phyloP scores from a whole-genome alignment of 2,329 filamentous ascomycete genomes.

The Incumbomyces lentus region DNA sequence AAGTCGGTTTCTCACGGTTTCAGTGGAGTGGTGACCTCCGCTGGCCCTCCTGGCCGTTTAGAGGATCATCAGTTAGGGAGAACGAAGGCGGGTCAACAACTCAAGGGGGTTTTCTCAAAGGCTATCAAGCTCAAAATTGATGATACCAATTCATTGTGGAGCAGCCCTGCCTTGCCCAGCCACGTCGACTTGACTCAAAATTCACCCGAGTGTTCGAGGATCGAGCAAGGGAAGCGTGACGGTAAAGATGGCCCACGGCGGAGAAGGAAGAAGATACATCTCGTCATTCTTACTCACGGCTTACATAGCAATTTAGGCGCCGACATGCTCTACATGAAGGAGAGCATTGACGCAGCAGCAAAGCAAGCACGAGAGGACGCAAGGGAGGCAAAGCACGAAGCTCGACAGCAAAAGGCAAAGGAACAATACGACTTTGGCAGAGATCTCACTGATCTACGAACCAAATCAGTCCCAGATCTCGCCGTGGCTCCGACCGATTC shows the following conservation, averaged over 20 bases:
- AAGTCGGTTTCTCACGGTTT: slow-evolving; percentile 64
- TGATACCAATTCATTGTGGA: slow-evolving; percentile 84
- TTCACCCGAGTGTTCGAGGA: slow-evolving; percentile 19
- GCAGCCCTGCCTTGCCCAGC: slow-evolving; percentile 67
- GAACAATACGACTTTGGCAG: slow-evolving; percentile 16
- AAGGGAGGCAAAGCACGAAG: slow-evolving; percentile 46
- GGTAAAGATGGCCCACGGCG: slow-evolving; percentile 24
- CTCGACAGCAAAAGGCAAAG: slow-evolving; percentile 33
- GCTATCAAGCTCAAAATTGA: slow-evolving; percentile 71
- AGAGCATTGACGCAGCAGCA: slow-evolving; percentile 82
- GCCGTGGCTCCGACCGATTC: slow-evolving; percentile 13
- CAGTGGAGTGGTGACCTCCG: slow-evolving; percentile 42
- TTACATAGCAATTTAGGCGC: slow-evolving; percentile 90
- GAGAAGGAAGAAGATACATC: slow-evolving; percentile 69
- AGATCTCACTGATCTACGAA: slow-evolving; percentile 11
- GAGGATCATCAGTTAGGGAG: slow-evolving; percentile 63
- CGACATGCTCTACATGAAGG: slow-evolving; percentile 95
- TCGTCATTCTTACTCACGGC: slow-evolving; percentile 88
- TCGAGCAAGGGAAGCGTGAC: slow-evolving; percentile 10
- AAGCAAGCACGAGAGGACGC: slow-evolving; percentile 63
- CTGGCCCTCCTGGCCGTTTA: slow-evolving; percentile 55
- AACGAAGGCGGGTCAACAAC: slow-evolving; percentile 42
- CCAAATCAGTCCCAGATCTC: slow-evolving; percentile 16
- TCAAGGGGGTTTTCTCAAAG: slow-evolving; percentile 71
- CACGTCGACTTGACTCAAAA: slow-evolving; percentile 28